Evolutionary conservation across 2,329 filamentous ascomycete genomes (phyloP), one percentile per base, ranked within the genome.

Genomic region (Aspergillus sclerotialis): DNA sequence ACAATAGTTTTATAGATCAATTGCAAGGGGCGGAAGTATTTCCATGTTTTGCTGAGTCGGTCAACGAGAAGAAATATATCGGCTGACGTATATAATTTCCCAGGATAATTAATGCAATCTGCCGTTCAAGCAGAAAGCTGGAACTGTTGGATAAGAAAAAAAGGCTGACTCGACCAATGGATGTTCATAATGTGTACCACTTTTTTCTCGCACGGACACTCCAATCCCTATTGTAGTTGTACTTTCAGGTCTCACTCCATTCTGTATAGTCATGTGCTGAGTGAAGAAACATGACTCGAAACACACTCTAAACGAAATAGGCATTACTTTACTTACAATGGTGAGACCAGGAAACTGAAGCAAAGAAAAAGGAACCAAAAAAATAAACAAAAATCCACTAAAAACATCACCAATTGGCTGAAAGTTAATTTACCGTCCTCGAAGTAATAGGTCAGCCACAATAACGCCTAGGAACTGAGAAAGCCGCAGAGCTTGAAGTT

Each of bases 81-180:
- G 10, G 10, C 19, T 23, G 19, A 23, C 19, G 19, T 23, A 23
- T 23, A 23, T 10, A 23, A 23, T 6, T 23, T 23, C 19, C 19
- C 7, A 10, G 19, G 6, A 10, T 10, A 10, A n/a, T n/a, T n/a
- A n/a, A 23, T 23, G 19, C 38, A 31, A 40, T 33, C 33, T 25
- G 34, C 32, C 32, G 30, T 33, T 30, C 15, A 35, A 35, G 24
- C 27, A 28, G 36, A 40, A 18, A 26, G 16, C 23, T 16, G 12
- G 10, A 32, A 12, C 10, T 23, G 10, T 23, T 23, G 19, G 19
- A 23, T 18, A 34, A 30, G n/a, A n/a, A n/a, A n/a, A n/a, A n/a
- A n/a, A n/a, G n/a, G n/a, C 19, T 23, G 19, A 23, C 19, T 23
- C 7, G 19, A 10, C 19, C 19, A 23, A 23, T 23, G 19, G 10